Evolutionary conservation across 2,329 filamentous ascomycete genomes (phyloP).

Genomic region (Botrytis fragariae): DNA sequence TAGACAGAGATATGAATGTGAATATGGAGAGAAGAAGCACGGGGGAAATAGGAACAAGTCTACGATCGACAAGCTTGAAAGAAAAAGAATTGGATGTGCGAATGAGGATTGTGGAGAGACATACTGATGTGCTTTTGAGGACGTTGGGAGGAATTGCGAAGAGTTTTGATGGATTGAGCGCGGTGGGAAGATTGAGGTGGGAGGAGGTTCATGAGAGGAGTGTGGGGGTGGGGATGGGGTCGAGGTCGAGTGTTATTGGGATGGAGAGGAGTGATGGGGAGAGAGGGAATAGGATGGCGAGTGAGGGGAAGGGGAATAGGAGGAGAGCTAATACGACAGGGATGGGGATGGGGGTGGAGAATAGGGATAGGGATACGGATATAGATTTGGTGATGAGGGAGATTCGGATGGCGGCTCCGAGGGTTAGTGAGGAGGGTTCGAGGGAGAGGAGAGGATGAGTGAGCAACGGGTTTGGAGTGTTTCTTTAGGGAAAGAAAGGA

Average conservation of each 20-base stretch:
- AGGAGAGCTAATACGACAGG: conserved; percentile 2
- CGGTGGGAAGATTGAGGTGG: background rate
- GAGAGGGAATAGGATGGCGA: too few species aligned
- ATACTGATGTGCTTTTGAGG: conserved; percentile 30
- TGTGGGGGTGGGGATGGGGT: background rate
- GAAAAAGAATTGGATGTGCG: conserved; percentile 31
- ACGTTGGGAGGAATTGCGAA: conserved; percentile 29
- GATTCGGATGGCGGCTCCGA: background rate
- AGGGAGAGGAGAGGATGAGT: background rate
- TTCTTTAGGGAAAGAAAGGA: background rate
- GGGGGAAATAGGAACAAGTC: background rate
- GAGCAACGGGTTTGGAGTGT: background rate
- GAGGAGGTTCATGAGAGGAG: background rate
- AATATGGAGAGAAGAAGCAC: background rate
- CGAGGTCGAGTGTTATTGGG: background rate
- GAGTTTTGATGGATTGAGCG: background rate
- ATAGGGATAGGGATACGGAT: background rate
- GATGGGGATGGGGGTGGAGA: background rate
- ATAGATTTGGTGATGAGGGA: conserved; percentile 13
- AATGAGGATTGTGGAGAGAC: conserved; percentile 30
- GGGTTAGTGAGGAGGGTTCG: background rate
- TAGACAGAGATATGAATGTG: background rate
- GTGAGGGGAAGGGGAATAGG: background rate
- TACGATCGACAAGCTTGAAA: conserved; percentile 21
- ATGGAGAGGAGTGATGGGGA: background rate